phyloP scores from a whole-genome alignment of 2,329 filamentous ascomycete species.

The Lachnellula hyalina region DNA sequence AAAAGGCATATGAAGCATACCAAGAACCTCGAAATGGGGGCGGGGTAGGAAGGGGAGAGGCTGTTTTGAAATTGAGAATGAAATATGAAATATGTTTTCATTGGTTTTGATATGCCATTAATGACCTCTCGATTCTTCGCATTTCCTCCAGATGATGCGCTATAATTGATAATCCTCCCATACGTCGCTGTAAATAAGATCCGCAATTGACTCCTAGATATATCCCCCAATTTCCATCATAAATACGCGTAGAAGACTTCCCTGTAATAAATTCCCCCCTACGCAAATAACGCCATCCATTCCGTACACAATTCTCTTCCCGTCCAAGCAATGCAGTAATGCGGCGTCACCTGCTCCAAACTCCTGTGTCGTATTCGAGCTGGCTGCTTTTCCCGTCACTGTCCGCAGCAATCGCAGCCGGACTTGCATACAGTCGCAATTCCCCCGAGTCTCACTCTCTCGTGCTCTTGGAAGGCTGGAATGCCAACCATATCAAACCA shows the following conservation, averaged over 20 bases:
- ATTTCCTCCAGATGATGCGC: no score
- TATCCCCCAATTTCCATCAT: not conserved
- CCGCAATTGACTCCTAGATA: not conserved
- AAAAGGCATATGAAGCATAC: no score
- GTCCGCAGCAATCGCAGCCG: slow-evolving; percentile 6
- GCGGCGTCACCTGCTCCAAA: not conserved
- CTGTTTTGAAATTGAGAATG: no score
- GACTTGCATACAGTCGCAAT: not conserved
- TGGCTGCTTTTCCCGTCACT: not conserved
- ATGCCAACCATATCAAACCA: not conserved
- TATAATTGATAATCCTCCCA: not conserved
- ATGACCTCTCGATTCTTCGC: no score
- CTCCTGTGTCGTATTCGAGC: not conserved
- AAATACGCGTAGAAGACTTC: not conserved
- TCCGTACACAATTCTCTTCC: not conserved
- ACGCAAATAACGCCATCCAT: not conserved
- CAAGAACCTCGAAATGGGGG: no score
- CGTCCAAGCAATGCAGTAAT: not conserved
- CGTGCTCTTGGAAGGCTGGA: slow-evolving; percentile 3
- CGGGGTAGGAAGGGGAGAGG: no score
- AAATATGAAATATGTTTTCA: no score
- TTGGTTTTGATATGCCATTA: no score
- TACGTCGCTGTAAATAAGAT: not conserved
- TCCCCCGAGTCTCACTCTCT: slow-evolving; percentile 1
- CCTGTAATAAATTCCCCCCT: not conserved